A percentile compares a stretch with the other conserved stretches of the same genome.
Evolutionary conservation across 495 filamentous ascomycete genomes (phyloP).

Genomic region (Umbilicaria muhlenbergii): DNA sequence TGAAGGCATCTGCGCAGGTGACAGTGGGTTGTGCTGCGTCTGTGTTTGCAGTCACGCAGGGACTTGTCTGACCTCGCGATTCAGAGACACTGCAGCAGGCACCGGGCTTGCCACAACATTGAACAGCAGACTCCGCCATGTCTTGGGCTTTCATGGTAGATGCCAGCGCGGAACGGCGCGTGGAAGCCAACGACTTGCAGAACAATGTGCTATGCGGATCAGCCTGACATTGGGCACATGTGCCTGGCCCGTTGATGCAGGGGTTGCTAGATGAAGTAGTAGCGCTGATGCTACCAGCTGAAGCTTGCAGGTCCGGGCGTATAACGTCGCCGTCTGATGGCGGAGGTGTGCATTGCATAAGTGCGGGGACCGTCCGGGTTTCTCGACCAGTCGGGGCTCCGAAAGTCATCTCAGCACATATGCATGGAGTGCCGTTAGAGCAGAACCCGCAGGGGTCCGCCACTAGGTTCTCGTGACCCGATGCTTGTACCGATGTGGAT

Average conservation of each 20-base stretch:
- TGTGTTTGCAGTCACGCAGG: conserved; percentile 12
- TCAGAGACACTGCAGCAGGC: not conserved
- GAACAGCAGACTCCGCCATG: conserved; percentile 24
- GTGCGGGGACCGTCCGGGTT: not conserved
- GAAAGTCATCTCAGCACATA: conserved; percentile 60
- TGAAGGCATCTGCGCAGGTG: conserved; percentile 67
- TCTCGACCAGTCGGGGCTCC: conserved; percentile 19
- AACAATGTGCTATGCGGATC: conserved; percentile 73
- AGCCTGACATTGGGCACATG: conserved; percentile 61
- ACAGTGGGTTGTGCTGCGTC: conserved; percentile 21
- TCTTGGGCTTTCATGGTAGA: conserved; percentile 2
- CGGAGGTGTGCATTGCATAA: conserved; percentile 45
- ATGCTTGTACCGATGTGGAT: conserved; percentile 15
- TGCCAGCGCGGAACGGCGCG: conserved; percentile 30
- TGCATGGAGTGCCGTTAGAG: conserved; percentile 66
- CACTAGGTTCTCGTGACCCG: conserved; percentile 4
- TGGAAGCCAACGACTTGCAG: conserved; percentile 69
- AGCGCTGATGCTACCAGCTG: not conserved
- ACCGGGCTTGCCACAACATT: conserved; percentile 33
- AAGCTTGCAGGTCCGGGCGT: conserved; percentile 23
- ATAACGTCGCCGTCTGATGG: conserved; percentile 50
- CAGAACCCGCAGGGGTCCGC: conserved; percentile 78
- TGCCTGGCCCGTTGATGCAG: conserved; percentile 60
- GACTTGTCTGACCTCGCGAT: not conserved
- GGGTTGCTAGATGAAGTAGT: conserved; percentile 20